Evolutionary conservation across 225 moss, liverwort and hornwort species (phyloP).

Genomic region (Pleurozium schreberi): DNA sequence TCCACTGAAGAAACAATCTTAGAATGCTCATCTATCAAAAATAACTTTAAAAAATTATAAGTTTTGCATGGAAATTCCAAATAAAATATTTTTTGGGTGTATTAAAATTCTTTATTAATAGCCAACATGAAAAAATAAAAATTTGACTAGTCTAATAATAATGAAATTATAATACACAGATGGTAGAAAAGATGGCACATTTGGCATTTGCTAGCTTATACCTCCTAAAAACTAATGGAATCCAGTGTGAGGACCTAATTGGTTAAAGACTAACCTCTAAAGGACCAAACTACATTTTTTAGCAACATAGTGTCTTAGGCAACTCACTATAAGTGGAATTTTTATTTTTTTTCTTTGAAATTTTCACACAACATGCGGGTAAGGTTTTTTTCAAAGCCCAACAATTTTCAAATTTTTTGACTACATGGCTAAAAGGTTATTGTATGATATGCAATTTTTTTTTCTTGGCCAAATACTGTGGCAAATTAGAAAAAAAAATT

Average conservation of each 20-base stretch:
- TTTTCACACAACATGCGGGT: too few species aligned
- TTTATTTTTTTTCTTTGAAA: too few species aligned
- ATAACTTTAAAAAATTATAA: background rate
- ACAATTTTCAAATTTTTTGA: too few species aligned
- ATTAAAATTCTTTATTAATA: background rate
- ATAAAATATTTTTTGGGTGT: background rate
- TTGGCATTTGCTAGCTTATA: background rate
- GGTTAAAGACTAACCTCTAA: background rate
- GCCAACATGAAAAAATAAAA: background rate
- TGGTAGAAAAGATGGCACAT: rapidly evolving
- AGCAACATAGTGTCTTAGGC: too few species aligned
- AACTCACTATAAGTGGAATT: too few species aligned
- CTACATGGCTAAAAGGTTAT: too few species aligned
- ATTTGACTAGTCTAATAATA: background rate
- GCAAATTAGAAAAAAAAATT: too few species aligned
- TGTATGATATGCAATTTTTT: too few species aligned
- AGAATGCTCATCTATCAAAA: background rate
- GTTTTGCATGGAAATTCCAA: background rate
- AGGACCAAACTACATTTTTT: too few species aligned
- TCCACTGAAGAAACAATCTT: background rate
- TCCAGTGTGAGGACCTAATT: background rate
- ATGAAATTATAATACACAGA: background rate
- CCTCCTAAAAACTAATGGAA: background rate
- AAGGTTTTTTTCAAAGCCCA: too few species aligned
- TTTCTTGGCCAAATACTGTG: too few species aligned